phyloP scores from a whole-genome alignment of 2,329 filamentous ascomycete species.

The Aspergillus neoniger region DNA sequence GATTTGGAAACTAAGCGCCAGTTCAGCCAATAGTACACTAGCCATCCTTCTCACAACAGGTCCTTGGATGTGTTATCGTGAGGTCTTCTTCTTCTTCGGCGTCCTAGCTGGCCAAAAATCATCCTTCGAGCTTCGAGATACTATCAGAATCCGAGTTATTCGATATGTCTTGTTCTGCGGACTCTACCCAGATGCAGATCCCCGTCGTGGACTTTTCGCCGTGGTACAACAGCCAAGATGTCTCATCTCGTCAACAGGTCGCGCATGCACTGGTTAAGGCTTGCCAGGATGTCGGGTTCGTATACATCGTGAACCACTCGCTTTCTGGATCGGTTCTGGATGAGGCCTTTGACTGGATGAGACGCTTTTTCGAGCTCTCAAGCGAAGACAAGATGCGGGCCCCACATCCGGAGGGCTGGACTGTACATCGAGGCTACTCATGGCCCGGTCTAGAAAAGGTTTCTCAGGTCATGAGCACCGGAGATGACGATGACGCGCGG shows the following conservation, averaged over 20 bases:
- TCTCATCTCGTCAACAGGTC: constrained; percentile 31
- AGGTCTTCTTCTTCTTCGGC: background rate
- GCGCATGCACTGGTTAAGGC: constrained; percentile 46
- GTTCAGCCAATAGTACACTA: background rate
- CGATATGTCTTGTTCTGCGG: background rate
- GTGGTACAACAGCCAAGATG: constrained; percentile 35
- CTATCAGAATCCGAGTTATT: background rate
- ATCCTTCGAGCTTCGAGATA: background rate
- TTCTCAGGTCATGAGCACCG: constrained; percentile 48
- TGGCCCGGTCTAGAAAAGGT: constrained; percentile 58
- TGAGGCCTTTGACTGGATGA: constrained; percentile 49
- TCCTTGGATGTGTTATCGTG: background rate
- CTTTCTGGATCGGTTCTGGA: constrained; percentile 42
- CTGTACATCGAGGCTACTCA: constrained; percentile 58
- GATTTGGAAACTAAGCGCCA: background rate
- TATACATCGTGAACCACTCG: constrained; percentile 53
- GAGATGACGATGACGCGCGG: constrained; percentile 44
- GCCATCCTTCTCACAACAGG: background rate
- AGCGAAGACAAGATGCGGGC: constrained; percentile 52
- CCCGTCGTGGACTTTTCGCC: constrained; percentile 44
- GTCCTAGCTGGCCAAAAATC: background rate
- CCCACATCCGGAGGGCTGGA: constrained; percentile 52
- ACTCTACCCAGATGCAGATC: constrained; percentile 28
- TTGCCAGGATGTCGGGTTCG: constrained; percentile 50
- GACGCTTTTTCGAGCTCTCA: constrained; percentile 48